Evolutionary conservation across 2,329 filamentous ascomycete species (phyloP).

Genomic region (Penicillium crustosum): DNA sequence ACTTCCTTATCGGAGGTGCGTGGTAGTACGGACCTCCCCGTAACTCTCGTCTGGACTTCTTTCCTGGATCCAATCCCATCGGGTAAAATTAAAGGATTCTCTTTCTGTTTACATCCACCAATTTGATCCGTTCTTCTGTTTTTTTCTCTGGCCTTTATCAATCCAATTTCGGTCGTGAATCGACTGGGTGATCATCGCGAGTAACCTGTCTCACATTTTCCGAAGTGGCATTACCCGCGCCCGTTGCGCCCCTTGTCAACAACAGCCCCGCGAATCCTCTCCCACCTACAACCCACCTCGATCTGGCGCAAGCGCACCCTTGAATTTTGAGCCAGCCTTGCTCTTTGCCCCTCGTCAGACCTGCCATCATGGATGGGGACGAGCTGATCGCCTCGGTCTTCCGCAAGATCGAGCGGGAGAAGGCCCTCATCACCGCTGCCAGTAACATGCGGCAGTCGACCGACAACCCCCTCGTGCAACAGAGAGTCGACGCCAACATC

Average conservation of each 20-base stretch:
- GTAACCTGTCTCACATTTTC: conserved; percentile 24
- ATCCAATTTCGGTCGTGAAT: not conserved
- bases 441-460: conserved; percentile 95
- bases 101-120: not conserved
- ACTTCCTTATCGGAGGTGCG: conserved; percentile 3
- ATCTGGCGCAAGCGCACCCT: conserved; percentile 13
- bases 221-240: conserved; percentile 26
- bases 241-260: conserved; percentile 28
- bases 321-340: conserved; percentile 16
- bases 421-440: conserved; percentile 89
- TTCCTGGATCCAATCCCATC: not conserved
- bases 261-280: conserved; percentile 30
- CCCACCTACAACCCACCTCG: conserved; percentile 17
- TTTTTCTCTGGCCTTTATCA: not conserved
- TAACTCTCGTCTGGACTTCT: not conserved
- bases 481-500: conserved; percentile 89
- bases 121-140: not conserved
- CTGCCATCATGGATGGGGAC: conserved; percentile 57
- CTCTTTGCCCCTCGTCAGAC: conserved; percentile 15
- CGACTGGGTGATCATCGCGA: conserved; percentile 3
- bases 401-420: conserved; percentile 97
- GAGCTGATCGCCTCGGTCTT: conserved; percentile 75
- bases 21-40: not conserved
- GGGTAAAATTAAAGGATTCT: not conserved
- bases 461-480: conserved; percentile 86